Evolutionary conservation across 306 rosid genomes (phyloP).

Genomic region (Vigna nakashimae): DNA sequence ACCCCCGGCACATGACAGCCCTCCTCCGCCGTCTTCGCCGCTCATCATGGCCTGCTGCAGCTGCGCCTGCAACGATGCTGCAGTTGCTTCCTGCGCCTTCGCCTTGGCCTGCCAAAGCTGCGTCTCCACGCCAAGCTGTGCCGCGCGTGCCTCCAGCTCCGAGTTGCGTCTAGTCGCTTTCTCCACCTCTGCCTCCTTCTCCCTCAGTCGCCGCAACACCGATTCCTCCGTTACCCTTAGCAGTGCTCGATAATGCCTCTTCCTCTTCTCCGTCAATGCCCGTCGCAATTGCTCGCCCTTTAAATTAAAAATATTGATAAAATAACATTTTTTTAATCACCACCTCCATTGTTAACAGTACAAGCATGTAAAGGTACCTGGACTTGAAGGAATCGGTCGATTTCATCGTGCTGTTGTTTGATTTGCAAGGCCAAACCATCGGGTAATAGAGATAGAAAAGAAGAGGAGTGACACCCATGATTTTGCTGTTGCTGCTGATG

Average conservation of each 20-base stretch:
- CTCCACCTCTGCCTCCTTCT: conserved; percentile 73
- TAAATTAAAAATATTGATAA: background rate
- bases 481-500: conserved; percentile 46
- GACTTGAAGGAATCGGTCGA: conserved; percentile 72
- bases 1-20: conserved; percentile 55
- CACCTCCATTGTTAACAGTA: background rate
- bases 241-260: conserved; percentile 67
- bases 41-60: conserved; percentile 74
- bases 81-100: conserved; percentile 73
- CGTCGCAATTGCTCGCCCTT: conserved; percentile 75
- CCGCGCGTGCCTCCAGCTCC: conserved; percentile 88
- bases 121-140: conserved; percentile 71
- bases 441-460: conserved; percentile 60
- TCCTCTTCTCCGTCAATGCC: conserved; percentile 71
- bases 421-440: conserved; percentile 69
- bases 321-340: background rate
- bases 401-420: conserved; percentile 77
- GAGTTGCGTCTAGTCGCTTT: conserved; percentile 71
- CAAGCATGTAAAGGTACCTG: conserved; percentile 60
- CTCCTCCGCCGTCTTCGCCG: conserved; percentile 48
- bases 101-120: conserved; percentile 91
- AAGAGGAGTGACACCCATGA: conserved; percentile 49
- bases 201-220: conserved; percentile 59
- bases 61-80: conserved; percentile 74
- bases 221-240: conserved; percentile 71